These are phyloP conservation scores for Clonostachys solani DNA, from an alignment of 2,329 filamentous ascomycete genomes.

Conservation along the genomic window DNA sequence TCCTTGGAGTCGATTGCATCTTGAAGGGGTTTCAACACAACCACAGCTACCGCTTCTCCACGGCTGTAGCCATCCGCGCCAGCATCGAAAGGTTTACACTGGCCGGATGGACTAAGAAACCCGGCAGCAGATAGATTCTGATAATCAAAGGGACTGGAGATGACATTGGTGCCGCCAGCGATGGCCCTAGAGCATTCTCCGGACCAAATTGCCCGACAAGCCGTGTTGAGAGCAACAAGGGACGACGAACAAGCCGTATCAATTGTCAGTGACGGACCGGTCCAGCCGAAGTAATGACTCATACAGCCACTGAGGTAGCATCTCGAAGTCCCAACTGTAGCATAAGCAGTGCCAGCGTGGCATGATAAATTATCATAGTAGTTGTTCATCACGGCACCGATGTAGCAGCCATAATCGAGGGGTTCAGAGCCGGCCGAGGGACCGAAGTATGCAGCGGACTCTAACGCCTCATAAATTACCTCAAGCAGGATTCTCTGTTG, in stretches of 20 bases:
- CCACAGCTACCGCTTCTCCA: conserved; percentile 37
- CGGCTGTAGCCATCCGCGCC: conserved; percentile 46
- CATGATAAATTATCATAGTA: conserved; percentile 25
- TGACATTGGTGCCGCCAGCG: conserved; percentile 31
- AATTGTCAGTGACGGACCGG: conserved; percentile 21
- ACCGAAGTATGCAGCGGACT: conserved; percentile 13
- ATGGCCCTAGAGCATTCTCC: conserved; percentile 24
- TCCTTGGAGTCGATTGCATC: conserved; percentile 42
- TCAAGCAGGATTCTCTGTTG: conserved; percentile 31
- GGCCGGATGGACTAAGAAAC: conserved; percentile 21
- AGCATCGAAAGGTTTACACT: conserved; percentile 24
- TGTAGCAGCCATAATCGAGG: conserved; percentile 26
- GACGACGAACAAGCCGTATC: conserved; percentile 31
- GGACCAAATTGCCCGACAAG: conserved; percentile 14
- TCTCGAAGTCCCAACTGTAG: conserved; percentile 16
- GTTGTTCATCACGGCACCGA: conserved; percentile 26
- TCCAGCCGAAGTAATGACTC: conserved; percentile 26
- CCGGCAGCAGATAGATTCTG: conserved; percentile 12
- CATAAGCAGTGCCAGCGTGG: conserved; percentile 1
- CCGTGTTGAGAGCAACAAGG: conserved; percentile 21
- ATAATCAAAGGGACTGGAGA: conserved; percentile 17
- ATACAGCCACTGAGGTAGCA: conserved; percentile 21
- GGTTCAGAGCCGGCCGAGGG: not conserved
- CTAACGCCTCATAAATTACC: conserved; percentile 32
- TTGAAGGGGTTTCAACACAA: conserved; percentile 42